Percentiles rank a stretch among this genome's conserved stretches.
These are phyloP conservation scores for Puccinia sorghi DNA, from an alignment of 1,284 basidiomycete species.

Conservation along the genomic window DNA sequence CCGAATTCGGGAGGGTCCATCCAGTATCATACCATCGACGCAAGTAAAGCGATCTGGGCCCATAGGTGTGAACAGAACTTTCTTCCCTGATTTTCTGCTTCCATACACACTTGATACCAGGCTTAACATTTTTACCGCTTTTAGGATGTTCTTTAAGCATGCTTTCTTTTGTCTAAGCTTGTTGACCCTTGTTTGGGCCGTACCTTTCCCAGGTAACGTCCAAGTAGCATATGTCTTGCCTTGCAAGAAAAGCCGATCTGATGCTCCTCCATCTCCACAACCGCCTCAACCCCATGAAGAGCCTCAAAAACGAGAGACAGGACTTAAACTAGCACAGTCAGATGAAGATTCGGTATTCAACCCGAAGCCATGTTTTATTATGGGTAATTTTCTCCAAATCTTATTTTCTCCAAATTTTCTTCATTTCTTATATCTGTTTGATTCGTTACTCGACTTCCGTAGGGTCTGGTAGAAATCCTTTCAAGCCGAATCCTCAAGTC, in stretches of 20 bases:
- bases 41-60: background rate
- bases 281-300: background rate
- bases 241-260: background rate
- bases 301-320: background rate
- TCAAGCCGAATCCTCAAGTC: conserved; percentile 18
- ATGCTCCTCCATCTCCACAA: background rate
- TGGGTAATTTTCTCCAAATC: no score
- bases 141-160: conserved; percentile 1
- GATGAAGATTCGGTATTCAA: background rate
- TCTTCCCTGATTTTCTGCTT: background rate
- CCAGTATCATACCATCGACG: background rate
- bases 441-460: background rate
- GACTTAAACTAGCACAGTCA: background rate
- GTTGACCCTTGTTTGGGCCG: background rate
- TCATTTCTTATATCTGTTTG: no score
- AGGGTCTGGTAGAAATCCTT: background rate
- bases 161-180: background rate
- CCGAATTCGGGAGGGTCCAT: background rate
- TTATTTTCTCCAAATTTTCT: no score
- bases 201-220: conserved; percentile 17
- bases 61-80: background rate
- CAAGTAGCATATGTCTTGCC: background rate
- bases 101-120: background rate
- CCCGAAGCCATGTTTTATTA: conserved; percentile 7
- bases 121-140: background rate